Evolutionary conservation across 495 filamentous ascomycete genomes (phyloP).

Genomic region (Lasiosphaeria hispida): DNA sequence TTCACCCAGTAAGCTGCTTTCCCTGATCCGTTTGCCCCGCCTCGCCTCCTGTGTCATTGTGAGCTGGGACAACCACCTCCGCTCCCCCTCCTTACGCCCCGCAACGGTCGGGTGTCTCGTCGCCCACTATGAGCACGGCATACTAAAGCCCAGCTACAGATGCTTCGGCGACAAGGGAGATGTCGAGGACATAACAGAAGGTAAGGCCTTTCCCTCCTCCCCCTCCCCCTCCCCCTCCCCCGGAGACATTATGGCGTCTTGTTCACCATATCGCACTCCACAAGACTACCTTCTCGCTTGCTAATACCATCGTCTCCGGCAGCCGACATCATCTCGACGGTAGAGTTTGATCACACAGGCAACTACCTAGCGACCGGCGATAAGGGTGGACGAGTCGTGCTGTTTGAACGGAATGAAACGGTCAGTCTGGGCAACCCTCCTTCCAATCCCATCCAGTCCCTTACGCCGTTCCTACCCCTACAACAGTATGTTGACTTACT

Average conservation of each 20-base stretch:
- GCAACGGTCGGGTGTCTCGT: not conserved
- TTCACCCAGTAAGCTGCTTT: slow-evolving; percentile 87
- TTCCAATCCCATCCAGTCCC: not conserved
- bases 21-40: not conserved
- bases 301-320: slow-evolving; percentile 27
- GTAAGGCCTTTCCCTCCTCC: slow-evolving; percentile 46
- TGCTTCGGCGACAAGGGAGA: slow-evolving; percentile 99
- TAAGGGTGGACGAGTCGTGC: slow-evolving; percentile 92
- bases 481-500: slow-evolving; percentile 10
- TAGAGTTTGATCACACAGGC: slow-evolving; percentile 98
- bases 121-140: not conserved
- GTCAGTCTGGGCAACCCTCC: slow-evolving; percentile 50
- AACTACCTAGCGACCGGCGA: slow-evolving; percentile 98
- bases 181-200: slow-evolving; percentile 99
- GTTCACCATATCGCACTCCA: not conserved
- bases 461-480: not conserved
- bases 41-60: not conserved
- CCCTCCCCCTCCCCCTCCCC: slow-evolving; percentile 5
- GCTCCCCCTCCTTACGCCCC: not conserved
- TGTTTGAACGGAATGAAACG: slow-evolving; percentile 97
- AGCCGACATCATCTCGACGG: slow-evolving; percentile 99
- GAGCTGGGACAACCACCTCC: not conserved
- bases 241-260: not conserved
- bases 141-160: slow-evolving; percentile 46
- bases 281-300: not conserved